Base-by-base conservation (phyloP, 179 eudicot species). In the Amaranthus tricolor region DNA sequence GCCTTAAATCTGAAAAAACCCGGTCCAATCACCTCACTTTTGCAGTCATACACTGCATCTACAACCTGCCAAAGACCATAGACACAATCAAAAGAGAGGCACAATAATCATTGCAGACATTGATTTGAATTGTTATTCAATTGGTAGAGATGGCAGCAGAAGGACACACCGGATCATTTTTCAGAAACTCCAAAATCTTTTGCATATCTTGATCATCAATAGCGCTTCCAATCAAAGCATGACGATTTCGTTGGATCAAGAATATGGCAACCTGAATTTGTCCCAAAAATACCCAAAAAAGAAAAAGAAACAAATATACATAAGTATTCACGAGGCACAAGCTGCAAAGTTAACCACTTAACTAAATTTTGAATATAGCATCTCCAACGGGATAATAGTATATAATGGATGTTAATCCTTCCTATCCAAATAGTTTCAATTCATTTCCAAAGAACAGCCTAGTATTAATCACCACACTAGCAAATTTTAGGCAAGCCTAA, bases 11-110 rank as follows among this genome's bases (percentile, higher is more conserved):
- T 87, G 74, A 95, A 95, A 85, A 89, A 90, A 51, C 99, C 99
- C 76, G 98, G 99, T 66, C 99, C 99, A 59, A 95, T 95, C 82
- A 95, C 97, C 91, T 95, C 99, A 54, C 99, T 95, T 87, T 95
- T 95, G 86, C 97, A 90, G 84, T 95, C 99, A 84, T 95, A 93
- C 20, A 93, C 68, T 75, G 96, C 76, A 86, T 95, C 98, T 63
- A 95, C 99, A 77, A 95, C 99, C 99, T 95, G 80, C 44, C 49
- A 74, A 73, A 70, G 43, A 74, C 65, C 45, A 66, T 68, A 61
- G 14, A 17, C 45, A 66, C 61, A 55, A 62, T 65, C 19, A 54
- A 53, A 63, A 57, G 44, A 71, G 48, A 51, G 47, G 24, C 45
- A 40, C 44, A 2, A 40, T 40, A 49, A 58, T 24, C 5, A 61